Evolutionary conservation across 305 asterid species (phyloP), one percentile per base, ranked within the genome.

Genomic region (Rubia peregrina): DNA sequence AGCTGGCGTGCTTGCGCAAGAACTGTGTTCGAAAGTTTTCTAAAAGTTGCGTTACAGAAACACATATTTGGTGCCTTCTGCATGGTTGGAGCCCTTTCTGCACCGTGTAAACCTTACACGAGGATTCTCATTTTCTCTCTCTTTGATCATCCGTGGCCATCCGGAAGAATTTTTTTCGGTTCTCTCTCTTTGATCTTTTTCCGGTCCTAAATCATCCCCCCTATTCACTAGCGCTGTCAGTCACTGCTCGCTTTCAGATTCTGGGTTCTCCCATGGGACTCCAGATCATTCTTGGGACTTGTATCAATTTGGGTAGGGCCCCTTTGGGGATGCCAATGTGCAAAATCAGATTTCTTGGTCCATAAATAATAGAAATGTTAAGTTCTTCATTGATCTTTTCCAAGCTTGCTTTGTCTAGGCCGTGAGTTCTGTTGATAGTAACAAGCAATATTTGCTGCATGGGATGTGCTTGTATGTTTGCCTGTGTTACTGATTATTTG

Each of bases 21-120:
- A 24, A 44, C 69, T 65, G 17, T 64, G 41, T 13, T 61, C 4
- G 48, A 43, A 43, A 43, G 48, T 43, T 16, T 6, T 53, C 60
- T 4, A n/a, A 53, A 53, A 53, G 60, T n/a, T 51, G 59, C 59
- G 59, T 17, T 51, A 51, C 59, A 17, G 24, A n/a, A n/a, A 53
- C 17, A n/a, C 9, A 17, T 38, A 6, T 70, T 73, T 64, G 73
- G 82, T 76, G 78, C 65, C 82, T 78, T 79, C 86, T 89, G 93
- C 96, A 88, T 90, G 97, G 89, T 87, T 81, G 85, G 73, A 83
- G 73, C 80, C 73, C 86, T 83, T 71, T 79, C 69, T 84, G 74
- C 70, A 71, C 72, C 79, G 77, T 79, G 73, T 62, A 80, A 83
- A 73, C 82, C 89, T 74, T 78, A 79, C 93, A 76, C 91, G 86